Evolutionary conservation across 2,329 filamentous ascomycete genomes (phyloP).

Genomic region (Colletotrichum musicola): DNA sequence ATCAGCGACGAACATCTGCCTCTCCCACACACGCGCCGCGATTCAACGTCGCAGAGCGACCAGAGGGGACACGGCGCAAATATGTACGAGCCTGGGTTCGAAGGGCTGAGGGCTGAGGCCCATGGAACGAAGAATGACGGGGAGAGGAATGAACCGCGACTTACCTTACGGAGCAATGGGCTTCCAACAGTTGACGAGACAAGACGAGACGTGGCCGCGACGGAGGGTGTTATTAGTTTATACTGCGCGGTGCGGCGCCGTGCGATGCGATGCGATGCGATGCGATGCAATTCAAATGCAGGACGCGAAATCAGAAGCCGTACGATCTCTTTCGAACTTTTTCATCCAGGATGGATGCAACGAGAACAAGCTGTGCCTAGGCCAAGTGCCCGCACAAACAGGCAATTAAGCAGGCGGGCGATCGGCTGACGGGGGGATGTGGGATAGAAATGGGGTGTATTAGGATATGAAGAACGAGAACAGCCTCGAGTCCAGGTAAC

Average conservation of each 20-base stretch:
- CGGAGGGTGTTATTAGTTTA: conserved; percentile 37
- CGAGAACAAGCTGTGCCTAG: background rate
- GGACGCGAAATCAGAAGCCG: conserved; percentile 29
- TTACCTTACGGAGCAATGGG: conserved; percentile 27
- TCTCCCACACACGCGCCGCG: conserved; percentile 13
- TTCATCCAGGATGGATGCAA: conserved; percentile 26
- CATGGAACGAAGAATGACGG: conserved; percentile 33
- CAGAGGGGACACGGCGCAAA: conserved; percentile 8
- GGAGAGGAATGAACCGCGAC: conserved; percentile 24
- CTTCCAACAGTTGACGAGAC: conserved; percentile 6
- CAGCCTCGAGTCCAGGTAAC: conserved; percentile 16
- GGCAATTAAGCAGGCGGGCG: conserved; percentile 13
- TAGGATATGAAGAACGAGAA: conserved; percentile 34
- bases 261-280: conserved; percentile 2
- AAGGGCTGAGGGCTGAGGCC: conserved; percentile 16
- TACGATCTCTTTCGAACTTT: conserved; percentile 40
- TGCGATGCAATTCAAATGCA: conserved; percentile 1
- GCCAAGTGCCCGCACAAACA: conserved; percentile 14
- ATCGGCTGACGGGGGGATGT: conserved; percentile 16
- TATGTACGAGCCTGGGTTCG: conserved; percentile 25
- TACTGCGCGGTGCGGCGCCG: conserved; percentile 11
- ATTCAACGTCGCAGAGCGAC: conserved; percentile 9
- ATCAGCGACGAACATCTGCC: conserved; percentile 2
- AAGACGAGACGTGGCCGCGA: conserved; percentile 9
- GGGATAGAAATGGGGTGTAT: conserved; percentile 27